These are phyloP conservation scores for Ogataea dorogensis DNA, from an alignment of 805 yeast genomes.

Conservation along the genomic window DNA sequence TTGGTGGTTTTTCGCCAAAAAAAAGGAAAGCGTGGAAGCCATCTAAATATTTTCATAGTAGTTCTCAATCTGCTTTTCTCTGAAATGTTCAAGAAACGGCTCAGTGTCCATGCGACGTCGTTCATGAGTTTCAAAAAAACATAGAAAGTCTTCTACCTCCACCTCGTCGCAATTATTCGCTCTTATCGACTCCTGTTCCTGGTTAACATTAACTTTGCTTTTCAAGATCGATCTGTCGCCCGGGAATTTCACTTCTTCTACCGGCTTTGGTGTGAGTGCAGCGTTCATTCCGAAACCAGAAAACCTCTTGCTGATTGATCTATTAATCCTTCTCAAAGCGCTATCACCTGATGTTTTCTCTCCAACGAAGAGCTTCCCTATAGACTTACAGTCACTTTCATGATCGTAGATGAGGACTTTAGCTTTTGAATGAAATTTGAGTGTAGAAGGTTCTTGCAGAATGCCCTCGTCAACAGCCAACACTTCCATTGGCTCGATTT, in stretches of 20 bases:
- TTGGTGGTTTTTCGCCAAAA: background rate
- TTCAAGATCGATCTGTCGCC: constrained; percentile 38
- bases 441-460: constrained; percentile 4
- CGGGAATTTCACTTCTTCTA: background rate
- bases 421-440: constrained; percentile 26
- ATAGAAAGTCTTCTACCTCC: constrained; percentile 36
- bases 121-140: constrained; percentile 38
- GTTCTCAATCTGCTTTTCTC: constrained; percentile 39
- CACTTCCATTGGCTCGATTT: background rate
- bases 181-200: constrained; percentile 35
- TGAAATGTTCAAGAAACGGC: constrained; percentile 31
- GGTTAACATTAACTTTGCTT: constrained; percentile 34
- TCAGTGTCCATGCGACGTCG: constrained; percentile 34
- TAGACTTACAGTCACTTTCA: constrained; percentile 23
- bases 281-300: constrained; percentile 14
- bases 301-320: constrained; percentile 19
- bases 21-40: background rate
- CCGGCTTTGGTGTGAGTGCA: constrained; percentile 1
- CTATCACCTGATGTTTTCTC: constrained; percentile 9
- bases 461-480: background rate
- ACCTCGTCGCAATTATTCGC: constrained; percentile 41
- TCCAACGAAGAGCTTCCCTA: constrained; percentile 17
- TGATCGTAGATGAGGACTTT: constrained; percentile 24
- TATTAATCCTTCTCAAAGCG: constrained; percentile 21
- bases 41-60: constrained; percentile 30